These are phyloP conservation scores for Petunia hybrid DNA, from an alignment of 305 asterid species.

Conservation along the genomic window DNA sequence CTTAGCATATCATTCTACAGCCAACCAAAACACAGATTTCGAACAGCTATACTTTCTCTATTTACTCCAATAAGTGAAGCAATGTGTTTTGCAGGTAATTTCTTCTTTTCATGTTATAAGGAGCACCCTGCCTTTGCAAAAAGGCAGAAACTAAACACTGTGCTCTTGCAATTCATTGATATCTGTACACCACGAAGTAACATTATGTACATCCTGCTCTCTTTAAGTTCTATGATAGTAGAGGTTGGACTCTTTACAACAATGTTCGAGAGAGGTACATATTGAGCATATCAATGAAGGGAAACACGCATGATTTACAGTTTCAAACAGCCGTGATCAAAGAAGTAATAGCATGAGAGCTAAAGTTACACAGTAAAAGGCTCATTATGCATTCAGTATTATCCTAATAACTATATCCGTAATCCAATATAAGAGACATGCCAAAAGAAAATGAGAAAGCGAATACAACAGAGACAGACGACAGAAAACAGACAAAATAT, in stretches of 20 bases:
- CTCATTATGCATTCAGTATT: constrained; percentile 23
- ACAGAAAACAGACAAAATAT: not conserved
- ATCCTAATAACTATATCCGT: not conserved
- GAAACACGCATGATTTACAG: not conserved
- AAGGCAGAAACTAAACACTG: not conserved
- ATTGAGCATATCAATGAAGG: constrained; percentile 25
- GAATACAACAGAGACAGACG: not conserved
- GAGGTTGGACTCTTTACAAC: constrained; percentile 5
- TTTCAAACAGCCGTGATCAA: not conserved
- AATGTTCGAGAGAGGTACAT: constrained; percentile 1
- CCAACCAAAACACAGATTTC: not conserved
- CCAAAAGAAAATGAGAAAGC: not conserved
- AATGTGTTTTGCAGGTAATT: not conserved
- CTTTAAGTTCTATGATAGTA: not conserved
- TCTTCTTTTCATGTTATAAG: not conserved
- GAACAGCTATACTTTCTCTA: not conserved
- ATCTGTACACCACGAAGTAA: not conserved
- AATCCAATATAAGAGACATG: not conserved
- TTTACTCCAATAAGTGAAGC: not conserved
- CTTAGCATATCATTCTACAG: not conserved
- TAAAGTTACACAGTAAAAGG: not conserved
- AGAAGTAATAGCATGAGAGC: not conserved
- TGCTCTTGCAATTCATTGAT: not conserved
- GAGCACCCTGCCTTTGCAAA: constrained; percentile 9
- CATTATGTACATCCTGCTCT: not conserved